Percentiles rank a stretch among this genome's conserved stretches.
These are phyloP conservation scores for Hansenula sp. DNA, from an alignment of 1,139 yeast species.

Conservation along the genomic window DNA sequence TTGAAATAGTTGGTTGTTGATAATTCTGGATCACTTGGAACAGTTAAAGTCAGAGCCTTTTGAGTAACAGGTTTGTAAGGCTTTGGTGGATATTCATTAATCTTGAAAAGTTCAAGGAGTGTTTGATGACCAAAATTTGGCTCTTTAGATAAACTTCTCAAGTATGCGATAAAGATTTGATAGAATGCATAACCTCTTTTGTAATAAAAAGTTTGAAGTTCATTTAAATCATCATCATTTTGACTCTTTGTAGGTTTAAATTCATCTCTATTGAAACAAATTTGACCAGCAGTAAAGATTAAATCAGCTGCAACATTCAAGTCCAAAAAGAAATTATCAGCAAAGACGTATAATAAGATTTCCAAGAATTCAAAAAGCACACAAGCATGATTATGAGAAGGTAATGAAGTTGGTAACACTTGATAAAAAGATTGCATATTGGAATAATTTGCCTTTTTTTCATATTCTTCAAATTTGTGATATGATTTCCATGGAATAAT, in stretches of 20 bases:
- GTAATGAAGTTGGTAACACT: conserved; percentile 25
- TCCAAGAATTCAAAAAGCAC: conserved; percentile 29
- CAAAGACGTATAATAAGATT: conserved; percentile 25
- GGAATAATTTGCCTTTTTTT: conserved; percentile 16
- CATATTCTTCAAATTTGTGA: conserved; percentile 22
- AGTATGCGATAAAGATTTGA: conserved; percentile 25
- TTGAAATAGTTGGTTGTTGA: conserved; percentile 23
- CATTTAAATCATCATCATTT: conserved; percentile 18
- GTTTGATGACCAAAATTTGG: conserved; percentile 24
- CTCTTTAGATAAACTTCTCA: conserved; percentile 26
- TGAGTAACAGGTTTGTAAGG: conserved; percentile 27
- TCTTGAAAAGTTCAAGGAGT: conserved; percentile 26
- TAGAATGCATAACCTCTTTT: conserved; percentile 26
- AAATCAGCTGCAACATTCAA: conserved; percentile 25
- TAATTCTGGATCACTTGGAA: conserved; percentile 23
- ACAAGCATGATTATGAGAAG: conserved; percentile 29
- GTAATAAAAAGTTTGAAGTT: conserved; percentile 21
- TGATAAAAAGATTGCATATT: conserved; percentile 28
- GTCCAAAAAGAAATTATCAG: conserved; percentile 27
- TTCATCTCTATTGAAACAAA: conserved; percentile 22
- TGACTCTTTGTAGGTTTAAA: conserved; percentile 7
- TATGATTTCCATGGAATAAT: conserved; percentile 30
- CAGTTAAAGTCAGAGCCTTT: conserved; percentile 27
- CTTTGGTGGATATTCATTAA: conserved; percentile 26
- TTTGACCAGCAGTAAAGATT: conserved; percentile 30